phyloP scores from a whole-genome alignment of 495 filamentous ascomycete species.

The Annulohypoxylon bovei region DNA sequence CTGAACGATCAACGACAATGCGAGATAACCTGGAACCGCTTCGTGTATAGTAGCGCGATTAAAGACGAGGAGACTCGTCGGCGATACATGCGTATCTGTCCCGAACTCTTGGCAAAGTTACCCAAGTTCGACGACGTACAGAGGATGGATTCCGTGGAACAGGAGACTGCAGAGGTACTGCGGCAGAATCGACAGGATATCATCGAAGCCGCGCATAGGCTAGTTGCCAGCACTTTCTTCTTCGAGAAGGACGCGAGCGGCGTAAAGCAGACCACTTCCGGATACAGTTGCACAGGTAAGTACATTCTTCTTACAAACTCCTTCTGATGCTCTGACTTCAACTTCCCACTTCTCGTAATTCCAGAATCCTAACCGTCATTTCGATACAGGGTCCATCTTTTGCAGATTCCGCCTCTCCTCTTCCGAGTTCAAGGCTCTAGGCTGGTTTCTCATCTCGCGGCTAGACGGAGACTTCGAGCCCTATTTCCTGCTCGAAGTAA shows the following conservation, averaged over 20 bases:
- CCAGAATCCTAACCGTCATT: background rate
- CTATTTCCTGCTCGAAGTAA: conserved; percentile 47
- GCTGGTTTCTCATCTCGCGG: conserved; percentile 41
- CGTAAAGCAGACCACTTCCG: conserved; percentile 39
- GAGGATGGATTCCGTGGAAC: conserved; percentile 30
- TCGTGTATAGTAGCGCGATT: conserved; percentile 32
- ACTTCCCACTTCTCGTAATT: background rate
- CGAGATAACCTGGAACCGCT: conserved; percentile 47
- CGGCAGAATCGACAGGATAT: conserved; percentile 37
- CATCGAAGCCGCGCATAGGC: conserved; percentile 48
- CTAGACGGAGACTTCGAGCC: conserved; percentile 49
- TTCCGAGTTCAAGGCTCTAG: conserved; percentile 43
- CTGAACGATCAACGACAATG: conserved; percentile 46
- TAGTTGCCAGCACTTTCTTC: conserved; percentile 53
- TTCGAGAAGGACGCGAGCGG: conserved; percentile 46
- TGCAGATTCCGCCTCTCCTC: conserved; percentile 47
- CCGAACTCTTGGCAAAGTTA: conserved; percentile 43
- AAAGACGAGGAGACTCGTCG: conserved; percentile 25
- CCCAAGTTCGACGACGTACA: conserved; percentile 43
- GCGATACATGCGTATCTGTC: conserved; percentile 48
- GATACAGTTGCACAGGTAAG: conserved; percentile 45
- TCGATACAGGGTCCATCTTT: conserved; percentile 44
- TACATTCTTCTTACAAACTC: background rate
- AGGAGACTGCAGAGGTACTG: conserved; percentile 32
- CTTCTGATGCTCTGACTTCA: background rate